phyloP scores from a whole-genome alignment of 1,284 basidiomycete species.

The Ustilago lituana region DNA sequence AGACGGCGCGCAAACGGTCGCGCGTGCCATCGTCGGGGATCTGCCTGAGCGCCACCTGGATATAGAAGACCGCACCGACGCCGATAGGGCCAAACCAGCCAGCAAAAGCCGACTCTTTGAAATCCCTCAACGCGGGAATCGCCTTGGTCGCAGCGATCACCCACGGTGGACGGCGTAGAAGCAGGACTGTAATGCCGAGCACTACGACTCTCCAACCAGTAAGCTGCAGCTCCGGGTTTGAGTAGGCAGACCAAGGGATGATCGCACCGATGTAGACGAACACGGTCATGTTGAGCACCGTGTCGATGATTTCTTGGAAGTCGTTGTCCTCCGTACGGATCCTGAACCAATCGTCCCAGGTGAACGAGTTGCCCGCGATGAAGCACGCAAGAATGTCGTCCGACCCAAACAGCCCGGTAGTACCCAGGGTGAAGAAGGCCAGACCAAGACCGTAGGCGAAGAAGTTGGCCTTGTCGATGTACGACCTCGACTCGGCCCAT shows the following conservation, averaged over 20 bases:
- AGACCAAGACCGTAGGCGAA: conserved; percentile 68
- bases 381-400: conserved; percentile 69
- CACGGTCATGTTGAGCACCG: conserved; percentile 69
- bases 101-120: conserved; percentile 59
- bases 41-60: conserved; percentile 69
- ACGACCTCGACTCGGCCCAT: conserved; percentile 63
- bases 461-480: conserved; percentile 68
- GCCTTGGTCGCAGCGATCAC: conserved; percentile 53
- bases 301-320: conserved; percentile 73
- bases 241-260: conserved; percentile 62
- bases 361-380: conserved; percentile 68
- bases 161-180: conserved; percentile 63
- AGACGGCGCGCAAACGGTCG: conserved; percentile 67
- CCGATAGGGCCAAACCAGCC: conserved; percentile 67
- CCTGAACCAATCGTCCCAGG: conserved; percentile 69
- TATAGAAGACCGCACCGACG: conserved; percentile 70
- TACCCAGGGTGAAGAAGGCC: conserved; percentile 68
- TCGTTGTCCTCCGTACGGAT: conserved; percentile 71
- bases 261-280: conserved; percentile 70
- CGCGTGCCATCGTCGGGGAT: conserved; percentile 69
- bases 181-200: conserved; percentile 55
- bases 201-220: conserved; percentile 62
- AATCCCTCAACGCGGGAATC: conserved; percentile 58
- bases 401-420: conserved; percentile 68
- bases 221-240: conserved; percentile 45